Conservation (phyloP, 352 stramenopile species). For the Blastocystis sp. region DNA sequence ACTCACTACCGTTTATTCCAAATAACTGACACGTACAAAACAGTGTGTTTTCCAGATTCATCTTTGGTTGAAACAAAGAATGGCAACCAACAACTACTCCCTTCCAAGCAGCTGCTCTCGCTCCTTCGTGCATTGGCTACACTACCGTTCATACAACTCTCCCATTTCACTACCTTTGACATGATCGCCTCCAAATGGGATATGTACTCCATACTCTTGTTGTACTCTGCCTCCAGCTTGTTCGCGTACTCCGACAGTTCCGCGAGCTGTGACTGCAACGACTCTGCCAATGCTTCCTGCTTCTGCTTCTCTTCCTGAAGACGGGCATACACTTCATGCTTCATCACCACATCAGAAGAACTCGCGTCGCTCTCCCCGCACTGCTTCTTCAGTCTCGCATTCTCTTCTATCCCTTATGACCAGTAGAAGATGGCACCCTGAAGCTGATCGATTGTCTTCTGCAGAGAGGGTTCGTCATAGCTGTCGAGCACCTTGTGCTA, state of each 20-base stretch:
- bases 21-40: background rate
- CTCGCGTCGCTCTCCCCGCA: background rate
- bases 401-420: background rate
- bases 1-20: slow-evolving; percentile 15
- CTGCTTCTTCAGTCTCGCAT: background rate
- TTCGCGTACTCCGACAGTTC: slow-evolving; percentile 36
- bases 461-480: background rate
- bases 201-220: slow-evolving; percentile 43
- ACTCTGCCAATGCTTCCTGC: background rate
- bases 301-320: background rate
- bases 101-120: background rate
- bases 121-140: slow-evolving; percentile 7
- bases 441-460: background rate
- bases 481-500: background rate
- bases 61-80: slow-evolving; percentile 31
- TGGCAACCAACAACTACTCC: background rate
- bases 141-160: background rate
- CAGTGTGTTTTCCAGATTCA: slow-evolving; percentile 10
- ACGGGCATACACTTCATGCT: slow-evolving; percentile 4
- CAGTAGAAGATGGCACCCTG: background rate
- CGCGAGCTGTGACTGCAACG: background rate
- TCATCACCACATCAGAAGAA: background rate
- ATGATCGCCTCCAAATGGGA: slow-evolving; percentile 43
- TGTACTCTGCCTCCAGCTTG: slow-evolving; percentile 29
- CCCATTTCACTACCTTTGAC: background rate